Evolutionary conservation across 129 eudicot species (phyloP).

Genomic region (Silybum marianum): DNA sequence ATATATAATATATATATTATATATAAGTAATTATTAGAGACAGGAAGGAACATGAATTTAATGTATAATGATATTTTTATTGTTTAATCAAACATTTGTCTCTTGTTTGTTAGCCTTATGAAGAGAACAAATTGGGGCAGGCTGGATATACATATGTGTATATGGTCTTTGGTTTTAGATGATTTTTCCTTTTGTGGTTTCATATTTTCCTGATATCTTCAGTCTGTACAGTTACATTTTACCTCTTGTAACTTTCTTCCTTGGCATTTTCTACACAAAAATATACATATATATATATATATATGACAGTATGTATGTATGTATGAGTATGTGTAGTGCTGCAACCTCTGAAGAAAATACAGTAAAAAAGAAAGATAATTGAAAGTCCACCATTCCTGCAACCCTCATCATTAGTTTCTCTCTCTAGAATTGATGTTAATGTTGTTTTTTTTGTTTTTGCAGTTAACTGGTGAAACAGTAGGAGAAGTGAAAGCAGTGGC

Average conservation of each 20-base stretch:
- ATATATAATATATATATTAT: no score
- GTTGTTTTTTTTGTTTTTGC: conserved; percentile 33
- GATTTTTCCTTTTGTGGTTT: conserved; percentile 54
- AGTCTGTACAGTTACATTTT: conserved; percentile 33
- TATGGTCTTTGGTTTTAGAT: conserved; percentile 30
- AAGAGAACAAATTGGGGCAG: conserved; percentile 7
- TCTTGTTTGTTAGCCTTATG: conserved; percentile 36
- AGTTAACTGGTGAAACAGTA: conserved; percentile 98
- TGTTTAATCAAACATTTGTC: conserved; percentile 4
- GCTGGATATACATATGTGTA: conserved; percentile 9
- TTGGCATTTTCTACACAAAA: conserved; percentile 51
- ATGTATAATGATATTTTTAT: not conserved
- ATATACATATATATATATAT: conserved; percentile 4
- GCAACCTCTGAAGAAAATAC: conserved; percentile 31
- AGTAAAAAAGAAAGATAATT: conserved; percentile 32
- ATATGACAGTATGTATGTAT: conserved; percentile 12
- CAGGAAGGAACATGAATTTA: not conserved
- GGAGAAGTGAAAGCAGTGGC: conserved; percentile 99
- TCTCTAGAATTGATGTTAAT: conserved; percentile 12
- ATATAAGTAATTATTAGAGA: not conserved
- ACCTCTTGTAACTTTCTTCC: conserved; percentile 58
- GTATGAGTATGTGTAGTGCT: conserved; percentile 32
- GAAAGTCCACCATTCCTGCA: conserved; percentile 54
- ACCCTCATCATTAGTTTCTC: conserved; percentile 61
- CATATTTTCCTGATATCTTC: conserved; percentile 35